Evolutionary conservation across 306 rosid genomes (phyloP), one percentile per base, ranked within the genome.

Genomic region (Cucumis cinereus): DNA sequence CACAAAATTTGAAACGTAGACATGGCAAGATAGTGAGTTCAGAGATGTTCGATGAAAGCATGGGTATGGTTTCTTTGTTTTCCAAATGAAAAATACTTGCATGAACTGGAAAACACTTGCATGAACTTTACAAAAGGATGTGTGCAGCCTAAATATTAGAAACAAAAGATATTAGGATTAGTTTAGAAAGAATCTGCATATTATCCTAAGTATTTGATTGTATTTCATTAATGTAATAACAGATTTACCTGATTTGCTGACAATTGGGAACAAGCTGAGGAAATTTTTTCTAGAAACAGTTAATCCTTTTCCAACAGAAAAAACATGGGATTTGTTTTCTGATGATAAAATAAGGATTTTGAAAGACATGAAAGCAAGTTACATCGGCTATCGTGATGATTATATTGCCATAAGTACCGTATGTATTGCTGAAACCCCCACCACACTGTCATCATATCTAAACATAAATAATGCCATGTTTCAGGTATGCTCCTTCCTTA

Each of bases 341-440:
- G 72, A 68, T 28, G 70, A 53, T 43, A 68, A 66, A 76, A 35
- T 81, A 35, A 77, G 76, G 49, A 72, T 81, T 61, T 14, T 36
- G 58, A 77, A 38, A 74, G 83, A 76, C 52, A 53, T 24, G 16
- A 69, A 52, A 35, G 41, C 45, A n/a, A 24, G 12, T 53, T 26
- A 3, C 47, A 16, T 20, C 12, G 79, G 67, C n/a, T 17, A 12
- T 47, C 58, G 8, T 23, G 24, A 52, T 76, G 64, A 60, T 81
- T 77, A 49, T 40, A 19, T 69, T 43, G 83, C 80, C 70, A 41
- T 45, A 59, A 19, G 64, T 69, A 81, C 57, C 64, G 58, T 70
- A 38, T 55, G 24, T 22, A 15, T 81, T 24, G 20, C 64, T 69
- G 74, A 79, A 81, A 58, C 55, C 22, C 77, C 83, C 14, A 17